A percentile compares a stretch with the other conserved stretches of the same genome.
Evolutionary conservation across 805 yeast species (phyloP).

Genomic region (Scheffersomyces lignosus): DNA sequence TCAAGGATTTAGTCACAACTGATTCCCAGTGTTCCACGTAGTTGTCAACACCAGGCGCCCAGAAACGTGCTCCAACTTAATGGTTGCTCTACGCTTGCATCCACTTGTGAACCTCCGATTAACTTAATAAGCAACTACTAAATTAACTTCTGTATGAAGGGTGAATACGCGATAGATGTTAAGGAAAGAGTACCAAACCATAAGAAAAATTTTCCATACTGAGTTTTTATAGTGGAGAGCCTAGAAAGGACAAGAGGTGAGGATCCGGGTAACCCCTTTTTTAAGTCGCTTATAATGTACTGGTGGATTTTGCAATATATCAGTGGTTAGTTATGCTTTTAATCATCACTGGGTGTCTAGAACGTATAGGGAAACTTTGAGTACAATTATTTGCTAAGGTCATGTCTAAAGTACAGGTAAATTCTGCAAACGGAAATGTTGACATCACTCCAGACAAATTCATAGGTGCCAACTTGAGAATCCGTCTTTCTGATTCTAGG

Average conservation of each 20-base stretch:
- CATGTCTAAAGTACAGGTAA: too few species aligned
- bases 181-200: conserved; percentile 10
- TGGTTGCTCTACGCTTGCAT: conserved; percentile 39
- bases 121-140: conserved; percentile 10
- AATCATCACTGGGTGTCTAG: too few species aligned
- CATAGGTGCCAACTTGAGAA: conserved; percentile 31
- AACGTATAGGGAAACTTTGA: too few species aligned
- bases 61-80: conserved; percentile 43
- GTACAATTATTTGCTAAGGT: too few species aligned
- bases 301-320: too few species aligned
- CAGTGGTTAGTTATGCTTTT: too few species aligned
- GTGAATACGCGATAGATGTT: conserved; percentile 43
- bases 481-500: conserved; percentile 30
- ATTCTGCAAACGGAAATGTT: too few species aligned
- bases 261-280: too few species aligned
- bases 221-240: too few species aligned
- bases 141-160: conserved; percentile 20
- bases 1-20: conserved; percentile 44
- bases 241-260: too few species aligned
- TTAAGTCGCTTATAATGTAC: too few species aligned
- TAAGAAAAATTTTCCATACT: conserved; percentile 6
- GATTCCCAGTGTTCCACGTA: conserved; percentile 45
- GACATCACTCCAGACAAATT: conserved; percentile 21
- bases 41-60: conserved; percentile 47
- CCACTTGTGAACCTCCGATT: conserved; percentile 30